phyloP scores from a whole-genome alignment of 805 yeast species.

The Hanseniaspora pseudoguilliermondii region DNA sequence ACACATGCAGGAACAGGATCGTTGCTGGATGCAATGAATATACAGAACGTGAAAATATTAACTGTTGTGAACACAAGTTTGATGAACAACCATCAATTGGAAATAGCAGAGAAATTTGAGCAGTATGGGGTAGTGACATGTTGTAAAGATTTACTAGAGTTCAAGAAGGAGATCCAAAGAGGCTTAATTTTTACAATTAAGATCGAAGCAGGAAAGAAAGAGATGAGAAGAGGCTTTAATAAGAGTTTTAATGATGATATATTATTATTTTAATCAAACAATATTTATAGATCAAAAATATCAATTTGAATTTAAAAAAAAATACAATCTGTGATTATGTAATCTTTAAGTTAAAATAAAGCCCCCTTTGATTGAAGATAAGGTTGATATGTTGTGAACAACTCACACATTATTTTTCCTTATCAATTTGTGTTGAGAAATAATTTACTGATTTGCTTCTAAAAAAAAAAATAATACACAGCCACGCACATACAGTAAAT shows the following conservation, averaged over 20 bases:
- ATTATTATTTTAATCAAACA: neutral
- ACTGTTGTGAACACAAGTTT: constrained; percentile 58
- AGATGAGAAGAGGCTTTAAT: constrained; percentile 1
- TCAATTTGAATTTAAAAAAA: too few relatives aligned
- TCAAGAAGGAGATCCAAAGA: neutral
- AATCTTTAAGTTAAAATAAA: neutral
- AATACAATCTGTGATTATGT: neutral
- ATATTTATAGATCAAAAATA: neutral
- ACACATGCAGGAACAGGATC: constrained; percentile 94
- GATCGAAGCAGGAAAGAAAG: neutral
- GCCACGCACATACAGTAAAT: too few relatives aligned
- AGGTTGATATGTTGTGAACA: too few relatives aligned
- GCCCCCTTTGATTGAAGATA: too few relatives aligned
- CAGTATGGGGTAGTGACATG: constrained; percentile 23
- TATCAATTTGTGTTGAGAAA: too few relatives aligned
- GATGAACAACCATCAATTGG: constrained; percentile 81
- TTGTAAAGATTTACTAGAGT: constrained; percentile 11
- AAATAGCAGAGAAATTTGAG: constrained; percentile 52
- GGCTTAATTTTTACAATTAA: neutral
- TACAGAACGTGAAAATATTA: constrained; percentile 28
- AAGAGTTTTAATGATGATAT: neutral
- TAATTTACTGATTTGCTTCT: too few relatives aligned
- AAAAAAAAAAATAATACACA: too few relatives aligned
- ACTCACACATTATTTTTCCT: too few relatives aligned
- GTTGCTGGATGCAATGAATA: constrained; percentile 54